Conservation (phyloP, 192 early-diverging fungal genomes). For the Geranomyces michiganensis region DNA sequence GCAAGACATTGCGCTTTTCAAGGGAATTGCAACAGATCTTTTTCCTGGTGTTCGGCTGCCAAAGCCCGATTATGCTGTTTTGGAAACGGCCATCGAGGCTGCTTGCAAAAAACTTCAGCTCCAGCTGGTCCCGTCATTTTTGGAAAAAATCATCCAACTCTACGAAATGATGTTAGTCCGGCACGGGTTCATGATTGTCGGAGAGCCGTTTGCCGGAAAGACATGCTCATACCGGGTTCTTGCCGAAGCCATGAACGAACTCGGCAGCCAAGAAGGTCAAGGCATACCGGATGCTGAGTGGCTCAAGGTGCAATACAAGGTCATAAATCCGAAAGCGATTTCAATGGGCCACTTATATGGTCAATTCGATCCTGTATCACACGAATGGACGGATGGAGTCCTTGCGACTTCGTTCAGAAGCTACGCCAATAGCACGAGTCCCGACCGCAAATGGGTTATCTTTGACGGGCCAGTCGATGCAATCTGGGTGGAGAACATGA, state of each 20-base stretch:
- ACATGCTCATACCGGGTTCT: conserved; percentile 63
- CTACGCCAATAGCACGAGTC: conserved; percentile 53
- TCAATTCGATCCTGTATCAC: conserved; percentile 63
- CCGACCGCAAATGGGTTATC: conserved; percentile 67
- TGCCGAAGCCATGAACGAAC: conserved; percentile 55
- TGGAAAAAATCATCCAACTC: conserved; percentile 68
- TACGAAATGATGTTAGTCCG: conserved; percentile 71
- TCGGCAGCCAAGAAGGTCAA: conserved; percentile 34
- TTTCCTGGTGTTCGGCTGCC: conserved; percentile 64
- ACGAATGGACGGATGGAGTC: conserved; percentile 69
- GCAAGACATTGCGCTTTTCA: conserved; percentile 66
- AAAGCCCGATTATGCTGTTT: conserved; percentile 59
- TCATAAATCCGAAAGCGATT: conserved; percentile 66
- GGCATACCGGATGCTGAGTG: conserved; percentile 50
- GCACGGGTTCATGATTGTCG: conserved; percentile 68
- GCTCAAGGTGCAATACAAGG: conserved; percentile 55
- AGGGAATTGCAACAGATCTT: conserved; percentile 61
- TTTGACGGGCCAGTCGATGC: conserved; percentile 70
- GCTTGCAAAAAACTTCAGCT: conserved; percentile 51
- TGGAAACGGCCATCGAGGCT: conserved; percentile 53
- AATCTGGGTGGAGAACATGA: conserved; percentile 70
- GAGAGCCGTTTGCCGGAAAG: conserved; percentile 64
- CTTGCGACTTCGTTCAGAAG: conserved; percentile 57
- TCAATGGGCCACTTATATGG: conserved; percentile 68
- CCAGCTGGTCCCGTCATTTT: conserved; percentile 57